Percentiles rank a stretch among this genome's conserved stretches.
phyloP scores from a whole-genome alignment of 2,329 filamentous ascomycete genomes.

The Blastomyces gilchristii region DNA sequence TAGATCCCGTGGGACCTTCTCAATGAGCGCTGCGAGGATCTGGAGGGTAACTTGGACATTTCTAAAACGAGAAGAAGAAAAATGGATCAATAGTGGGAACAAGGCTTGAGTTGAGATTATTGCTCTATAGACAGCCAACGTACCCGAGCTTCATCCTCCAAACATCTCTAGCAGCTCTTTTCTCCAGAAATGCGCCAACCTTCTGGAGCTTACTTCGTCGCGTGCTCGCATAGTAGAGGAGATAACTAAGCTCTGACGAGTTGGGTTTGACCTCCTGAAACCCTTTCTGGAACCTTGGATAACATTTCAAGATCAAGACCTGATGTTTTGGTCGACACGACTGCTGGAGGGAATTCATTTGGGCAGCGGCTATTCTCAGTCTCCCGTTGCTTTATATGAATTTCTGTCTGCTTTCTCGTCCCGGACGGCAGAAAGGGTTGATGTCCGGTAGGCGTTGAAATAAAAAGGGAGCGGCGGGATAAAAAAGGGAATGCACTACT shows the following conservation, averaged over 20 bases:
- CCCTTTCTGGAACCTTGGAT: slow-evolving; percentile 83
- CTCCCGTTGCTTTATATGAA: not conserved
- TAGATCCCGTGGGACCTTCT: slow-evolving; percentile 83
- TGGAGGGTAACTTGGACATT: slow-evolving; percentile 92
- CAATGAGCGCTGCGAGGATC: slow-evolving; percentile 82
- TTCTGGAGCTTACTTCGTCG: slow-evolving; percentile 93
- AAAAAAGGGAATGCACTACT: not conserved
- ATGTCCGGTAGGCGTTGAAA: not conserved
- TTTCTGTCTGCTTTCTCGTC: not conserved
- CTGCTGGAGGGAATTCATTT: slow-evolving; percentile 50
- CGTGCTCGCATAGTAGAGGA: slow-evolving; percentile 93
- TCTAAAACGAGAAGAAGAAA: slow-evolving; percentile 36
- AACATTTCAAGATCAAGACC: slow-evolving; percentile 91
- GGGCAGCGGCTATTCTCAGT: not conserved
- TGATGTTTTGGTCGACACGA: slow-evolving; percentile 84
- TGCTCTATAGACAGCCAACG: slow-evolving; percentile 22
- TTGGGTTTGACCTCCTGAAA: slow-evolving; percentile 91
- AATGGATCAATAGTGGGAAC: slow-evolving; percentile 3
- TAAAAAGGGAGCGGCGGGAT: not conserved
- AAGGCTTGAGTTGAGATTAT: not conserved
- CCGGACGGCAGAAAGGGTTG: not conserved
- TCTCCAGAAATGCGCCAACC: slow-evolving; percentile 87
- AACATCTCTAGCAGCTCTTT: slow-evolving; percentile 84
- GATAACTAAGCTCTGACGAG: slow-evolving; percentile 89
- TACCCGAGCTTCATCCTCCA: slow-evolving; percentile 81